phyloP scores from a whole-genome alignment of 495 filamentous ascomycete species.

The Terfezia boudieri region DNA sequence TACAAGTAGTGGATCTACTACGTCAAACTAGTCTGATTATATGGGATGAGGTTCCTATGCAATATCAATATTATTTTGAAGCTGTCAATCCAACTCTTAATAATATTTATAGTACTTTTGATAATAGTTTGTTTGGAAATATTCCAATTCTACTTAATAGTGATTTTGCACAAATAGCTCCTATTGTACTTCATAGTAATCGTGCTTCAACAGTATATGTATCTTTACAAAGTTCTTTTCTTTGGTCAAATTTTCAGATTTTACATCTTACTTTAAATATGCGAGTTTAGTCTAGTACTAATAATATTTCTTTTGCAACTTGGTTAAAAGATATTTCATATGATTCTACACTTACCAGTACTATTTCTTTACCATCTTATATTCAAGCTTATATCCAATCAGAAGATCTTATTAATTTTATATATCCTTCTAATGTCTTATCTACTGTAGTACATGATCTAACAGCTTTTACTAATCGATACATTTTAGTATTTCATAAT shows the following conservation, averaged over 20 bases:
- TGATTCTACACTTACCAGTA: background rate
- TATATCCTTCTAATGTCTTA: background rate
- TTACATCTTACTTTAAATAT: background rate
- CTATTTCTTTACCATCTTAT: background rate
- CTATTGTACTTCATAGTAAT: background rate
- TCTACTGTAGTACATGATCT: background rate
- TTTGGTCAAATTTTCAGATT: background rate
- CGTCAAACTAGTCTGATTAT: background rate
- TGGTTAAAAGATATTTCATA: background rate
- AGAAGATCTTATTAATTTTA: background rate
- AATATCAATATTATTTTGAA: background rate
- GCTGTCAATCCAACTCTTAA: background rate
- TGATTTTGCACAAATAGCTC: background rate
- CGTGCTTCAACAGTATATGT: background rate
- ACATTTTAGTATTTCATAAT: background rate
- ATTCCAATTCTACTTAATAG: background rate
- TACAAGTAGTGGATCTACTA: background rate
- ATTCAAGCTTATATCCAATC: background rate
- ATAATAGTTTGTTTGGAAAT: background rate
- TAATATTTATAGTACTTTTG: background rate
- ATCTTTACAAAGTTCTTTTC: background rate
- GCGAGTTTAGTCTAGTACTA: background rate
- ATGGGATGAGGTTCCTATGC: slow-evolving; percentile 2
- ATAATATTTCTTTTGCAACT: background rate
- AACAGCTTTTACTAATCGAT: background rate